Conservation (phyloP, 1,284 basidiomycete genomes). For the Prillingera fragicola region DNA sequence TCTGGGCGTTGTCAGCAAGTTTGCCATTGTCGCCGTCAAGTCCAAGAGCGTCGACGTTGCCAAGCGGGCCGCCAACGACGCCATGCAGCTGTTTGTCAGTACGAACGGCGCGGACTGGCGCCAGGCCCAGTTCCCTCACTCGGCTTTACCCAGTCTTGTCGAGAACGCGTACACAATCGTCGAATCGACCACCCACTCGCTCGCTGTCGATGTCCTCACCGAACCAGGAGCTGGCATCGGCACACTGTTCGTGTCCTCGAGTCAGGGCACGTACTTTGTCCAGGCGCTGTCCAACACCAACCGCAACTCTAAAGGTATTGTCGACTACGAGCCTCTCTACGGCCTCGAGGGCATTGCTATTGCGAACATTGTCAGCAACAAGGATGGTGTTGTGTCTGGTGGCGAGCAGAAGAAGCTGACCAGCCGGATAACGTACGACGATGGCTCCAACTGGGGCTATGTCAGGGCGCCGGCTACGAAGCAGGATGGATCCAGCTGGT, state of each 20-base stretch:
- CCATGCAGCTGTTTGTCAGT: slow-evolving; percentile 69
- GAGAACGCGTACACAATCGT: slow-evolving; percentile 81
- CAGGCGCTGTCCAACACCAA: slow-evolving; percentile 85
- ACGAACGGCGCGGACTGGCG: slow-evolving; percentile 71
- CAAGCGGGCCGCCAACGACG: slow-evolving; percentile 2
- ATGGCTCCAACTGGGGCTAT: slow-evolving; percentile 74
- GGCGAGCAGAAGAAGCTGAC: slow-evolving; percentile 62
- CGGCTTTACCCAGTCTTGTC: slow-evolving; percentile 39
- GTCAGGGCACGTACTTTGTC: slow-evolving; percentile 92
- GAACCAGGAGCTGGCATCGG: slow-evolving; percentile 69
- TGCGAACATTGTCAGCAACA: slow-evolving; percentile 79
- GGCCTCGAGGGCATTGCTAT: slow-evolving; percentile 91
- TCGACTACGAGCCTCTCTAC: slow-evolving; percentile 87
- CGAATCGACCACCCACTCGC: slow-evolving; percentile 83
- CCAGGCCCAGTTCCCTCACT: slow-evolving; percentile 48
- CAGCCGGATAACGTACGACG: slow-evolving; percentile 83
- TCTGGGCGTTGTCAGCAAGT: slow-evolving; percentile 84
- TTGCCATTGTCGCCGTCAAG: slow-evolving; percentile 70
- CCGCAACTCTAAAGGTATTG: slow-evolving; percentile 76
- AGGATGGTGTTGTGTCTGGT: slow-evolving; percentile 68
- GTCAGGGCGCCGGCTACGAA: slow-evolving; percentile 63
- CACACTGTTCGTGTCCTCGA: slow-evolving; percentile 89
- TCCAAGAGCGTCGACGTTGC: neutral
- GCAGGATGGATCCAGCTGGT: slow-evolving; percentile 57
- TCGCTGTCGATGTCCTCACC: slow-evolving; percentile 86